Evolutionary conservation across 805 yeast genomes (phyloP).

Genomic region (Peterozyma toletana): DNA sequence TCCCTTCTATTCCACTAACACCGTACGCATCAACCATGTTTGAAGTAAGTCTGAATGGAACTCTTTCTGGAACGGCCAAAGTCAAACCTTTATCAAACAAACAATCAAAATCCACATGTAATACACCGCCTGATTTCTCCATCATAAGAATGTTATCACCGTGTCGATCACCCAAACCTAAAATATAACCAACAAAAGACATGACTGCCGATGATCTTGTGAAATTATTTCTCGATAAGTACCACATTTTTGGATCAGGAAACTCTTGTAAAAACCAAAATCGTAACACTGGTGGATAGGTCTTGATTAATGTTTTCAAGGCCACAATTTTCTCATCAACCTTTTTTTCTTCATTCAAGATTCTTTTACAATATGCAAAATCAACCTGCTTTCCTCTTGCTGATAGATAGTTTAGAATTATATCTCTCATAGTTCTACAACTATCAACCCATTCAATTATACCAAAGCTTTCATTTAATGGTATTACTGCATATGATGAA

Average conservation of each 20-base stretch:
- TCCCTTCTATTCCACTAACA: slow-evolving; percentile 81
- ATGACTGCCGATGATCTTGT: slow-evolving; percentile 85
- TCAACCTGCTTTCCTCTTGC: slow-evolving; percentile 19
- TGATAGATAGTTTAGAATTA: slow-evolving; percentile 28
- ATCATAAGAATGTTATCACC: slow-evolving; percentile 82
- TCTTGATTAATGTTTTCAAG: slow-evolving; percentile 24
- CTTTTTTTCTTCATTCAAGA: slow-evolving; percentile 15
- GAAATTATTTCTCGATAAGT: slow-evolving; percentile 64
- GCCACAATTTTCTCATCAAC: slow-evolving; percentile 25
- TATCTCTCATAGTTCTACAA: slow-evolving; percentile 63
- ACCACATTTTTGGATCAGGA: slow-evolving; percentile 89
- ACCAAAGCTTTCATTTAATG: slow-evolving; percentile 81
- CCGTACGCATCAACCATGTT: slow-evolving; percentile 87
- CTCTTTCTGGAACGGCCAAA: slow-evolving; percentile 78
- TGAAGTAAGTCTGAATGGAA: slow-evolving; percentile 87
- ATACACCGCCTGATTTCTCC: slow-evolving; percentile 65
- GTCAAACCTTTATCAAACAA: slow-evolving; percentile 81
- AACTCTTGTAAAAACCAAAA: slow-evolving; percentile 86
- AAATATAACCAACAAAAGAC: slow-evolving; percentile 93
- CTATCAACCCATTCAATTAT: slow-evolving; percentile 85
- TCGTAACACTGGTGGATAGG: slow-evolving; percentile 64
- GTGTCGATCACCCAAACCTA: slow-evolving; percentile 95
- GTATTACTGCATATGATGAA: slow-evolving; percentile 81
- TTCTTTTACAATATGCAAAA: slow-evolving; percentile 13
- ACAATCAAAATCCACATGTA: slow-evolving; percentile 97